Conservation (phyloP, 2,329 filamentous ascomycete genomes). For the Thielaviopsis ethacetica region DNA sequence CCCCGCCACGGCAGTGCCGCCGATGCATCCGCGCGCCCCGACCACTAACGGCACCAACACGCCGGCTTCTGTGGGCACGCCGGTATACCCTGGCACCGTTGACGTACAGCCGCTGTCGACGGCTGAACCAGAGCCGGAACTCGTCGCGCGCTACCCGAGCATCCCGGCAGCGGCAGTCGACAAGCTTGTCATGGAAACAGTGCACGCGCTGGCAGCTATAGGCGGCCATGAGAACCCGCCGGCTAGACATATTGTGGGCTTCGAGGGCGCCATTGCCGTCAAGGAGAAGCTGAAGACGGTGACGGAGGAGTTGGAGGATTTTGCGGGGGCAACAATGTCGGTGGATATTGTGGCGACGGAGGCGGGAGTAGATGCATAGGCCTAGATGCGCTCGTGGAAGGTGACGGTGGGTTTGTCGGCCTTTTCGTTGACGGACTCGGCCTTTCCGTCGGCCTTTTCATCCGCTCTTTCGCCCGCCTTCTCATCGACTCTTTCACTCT, state of each 20-base stretch:
- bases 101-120: not conserved
- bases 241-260: constrained; percentile 80
- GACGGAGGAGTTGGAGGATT: constrained; percentile 90
- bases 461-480: no score
- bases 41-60: not conserved
- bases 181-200: constrained; percentile 68
- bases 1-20: constrained; percentile 41
- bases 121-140: constrained; percentile 18
- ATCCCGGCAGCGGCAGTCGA: constrained; percentile 53
- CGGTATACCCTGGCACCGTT: not conserved
- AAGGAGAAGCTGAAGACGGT: constrained; percentile 95
- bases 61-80: not conserved
- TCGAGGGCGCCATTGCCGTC: constrained; percentile 72
- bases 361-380: constrained; percentile 19
- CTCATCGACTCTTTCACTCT: not conserved
- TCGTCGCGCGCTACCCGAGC: constrained; percentile 56
- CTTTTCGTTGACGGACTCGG: not conserved
- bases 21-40: constrained; percentile 12
- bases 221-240: constrained; percentile 94
- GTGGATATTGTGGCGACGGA: constrained; percentile 54
- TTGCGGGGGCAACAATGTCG: constrained; percentile 73
- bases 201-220: constrained; percentile 80
- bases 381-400: not conserved
- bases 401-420: not conserved
- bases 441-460: no score